phyloP scores from a whole-genome alignment of 1,284 basidiomycete genomes.

The Salmacisia buchloeana region DNA sequence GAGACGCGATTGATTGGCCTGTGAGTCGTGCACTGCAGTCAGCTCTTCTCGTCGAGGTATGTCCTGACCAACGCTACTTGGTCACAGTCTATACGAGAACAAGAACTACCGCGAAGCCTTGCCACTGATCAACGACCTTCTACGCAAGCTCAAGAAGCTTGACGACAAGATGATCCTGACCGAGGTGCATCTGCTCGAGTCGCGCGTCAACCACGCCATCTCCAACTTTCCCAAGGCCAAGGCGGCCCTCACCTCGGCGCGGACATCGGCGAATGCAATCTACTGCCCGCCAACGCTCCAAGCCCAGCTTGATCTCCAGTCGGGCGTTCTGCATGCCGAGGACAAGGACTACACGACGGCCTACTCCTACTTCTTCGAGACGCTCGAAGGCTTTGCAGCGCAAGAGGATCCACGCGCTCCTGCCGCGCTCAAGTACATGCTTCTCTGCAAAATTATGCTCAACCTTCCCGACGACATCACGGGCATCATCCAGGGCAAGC shows the following conservation, averaged over 20 bases:
- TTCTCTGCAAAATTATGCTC: conserved; percentile 96
- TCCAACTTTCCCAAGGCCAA: conserved; percentile 93
- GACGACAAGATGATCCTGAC: conserved; percentile 98
- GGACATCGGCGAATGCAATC: conserved; percentile 92
- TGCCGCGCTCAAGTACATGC: conserved; percentile 92
- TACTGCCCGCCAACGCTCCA: conserved; percentile 94
- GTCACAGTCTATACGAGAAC: conserved; percentile 67
- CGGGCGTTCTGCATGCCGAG: conserved; percentile 85
- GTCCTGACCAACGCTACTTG: neutral
- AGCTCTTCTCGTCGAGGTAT: neutral
- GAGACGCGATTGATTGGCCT: conserved; percentile 82
- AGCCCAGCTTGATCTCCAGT: conserved; percentile 85
- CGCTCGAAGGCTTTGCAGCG: conserved; percentile 79
- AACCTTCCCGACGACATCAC: conserved; percentile 88
- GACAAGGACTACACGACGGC: conserved; percentile 97
- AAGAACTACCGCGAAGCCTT: conserved; percentile 74
- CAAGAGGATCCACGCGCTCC: conserved; percentile 61
- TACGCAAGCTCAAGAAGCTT: conserved; percentile 82
- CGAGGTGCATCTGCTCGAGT: conserved; percentile 90
- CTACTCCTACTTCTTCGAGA: conserved; percentile 96
- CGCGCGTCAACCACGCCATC: conserved; percentile 79
- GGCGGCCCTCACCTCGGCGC: conserved; percentile 82
- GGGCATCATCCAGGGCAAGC: conserved; percentile 75
- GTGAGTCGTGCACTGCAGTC: conserved; percentile 54
- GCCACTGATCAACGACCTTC: conserved; percentile 71